Percentiles rank a stretch among this genome's conserved stretches.
These are phyloP conservation scores for Venturia aucupariae DNA, from an alignment of 2,329 filamentous ascomycete genomes.

Conservation along the genomic window DNA sequence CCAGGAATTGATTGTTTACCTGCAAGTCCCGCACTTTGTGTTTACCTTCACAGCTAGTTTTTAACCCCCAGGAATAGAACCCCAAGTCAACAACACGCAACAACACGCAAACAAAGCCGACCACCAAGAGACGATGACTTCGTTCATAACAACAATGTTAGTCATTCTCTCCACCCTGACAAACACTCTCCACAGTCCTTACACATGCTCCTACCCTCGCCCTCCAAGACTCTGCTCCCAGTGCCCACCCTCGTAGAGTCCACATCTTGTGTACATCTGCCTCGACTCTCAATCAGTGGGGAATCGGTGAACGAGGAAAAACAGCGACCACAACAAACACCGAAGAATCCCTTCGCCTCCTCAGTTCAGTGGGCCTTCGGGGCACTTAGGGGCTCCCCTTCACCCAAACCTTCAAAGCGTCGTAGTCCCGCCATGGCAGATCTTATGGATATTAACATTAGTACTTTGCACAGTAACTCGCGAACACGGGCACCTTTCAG, in stretches of 20 bases:
- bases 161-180: conserved; percentile 35
- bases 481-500: conserved; percentile 87
- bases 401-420: conserved; percentile 5
- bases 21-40: background rate
- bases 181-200: conserved; percentile 23
- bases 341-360: background rate
- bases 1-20: conserved; percentile 3
- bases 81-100: conserved; percentile 3
- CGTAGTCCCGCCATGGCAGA: background rate
- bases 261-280: conserved; percentile 29
- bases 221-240: conserved; percentile 31
- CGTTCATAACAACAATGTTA: conserved; percentile 75
- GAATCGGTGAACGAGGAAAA: background rate
- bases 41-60: background rate
- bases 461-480: conserved; percentile 50
- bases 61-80: background rate
- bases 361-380: background rate
- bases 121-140: conserved; percentile 48
- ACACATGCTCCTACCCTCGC: conserved; percentile 21
- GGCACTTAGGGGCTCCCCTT: background rate
- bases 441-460: background rate
- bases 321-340: background rate
- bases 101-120: background rate
- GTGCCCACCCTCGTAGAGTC: conserved; percentile 36
- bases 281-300: conserved; percentile 13